Base-by-base conservation (phyloP, 1,284 basidiomycete species). In the Leccinum angustisporum region DNA sequence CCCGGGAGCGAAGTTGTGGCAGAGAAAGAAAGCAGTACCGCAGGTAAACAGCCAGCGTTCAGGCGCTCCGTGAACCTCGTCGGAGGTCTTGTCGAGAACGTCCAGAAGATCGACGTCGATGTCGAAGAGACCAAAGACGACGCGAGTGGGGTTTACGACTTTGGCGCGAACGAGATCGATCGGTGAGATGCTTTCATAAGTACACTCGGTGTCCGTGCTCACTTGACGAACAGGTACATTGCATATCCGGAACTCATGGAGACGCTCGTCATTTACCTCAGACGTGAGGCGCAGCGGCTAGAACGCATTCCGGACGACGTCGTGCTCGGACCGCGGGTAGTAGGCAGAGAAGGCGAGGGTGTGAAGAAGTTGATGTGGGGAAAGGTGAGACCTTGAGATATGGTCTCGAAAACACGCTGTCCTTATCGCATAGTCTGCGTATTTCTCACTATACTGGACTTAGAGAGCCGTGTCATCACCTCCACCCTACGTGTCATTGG, bases 221-320 rank as follows among this genome's bases (percentile, higher is more conserved):
- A 62, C 14, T 10, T 5, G 77, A 21, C 6, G 33, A 81, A 83
- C 70, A 86, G 87, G 68, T 91, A 93, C 67, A 78, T 94, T 16
- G 76, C 81, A 63, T 93, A 95, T 69, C 88, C 92, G 0, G 85
- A 89, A 72, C 81, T 91, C 50, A 88, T 98, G 81, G 83, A 88
- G 55, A 80, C 83, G 48, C 77, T 97, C 18, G 88, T 92, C n/a
- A 78, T 76, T 52, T 97, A 95, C 69, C 78, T 95, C 34, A 80
- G 95, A 59, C 80, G 86, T 65, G 96, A 98, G 78, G 77, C 93
- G 38, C 78, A 79, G 40, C 77, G 95, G 52, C 77, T 98, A 27
- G 91, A 95, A 69, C 71, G 72, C 31, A 72, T 97, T 36, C 80
- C 82, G 27, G 94, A 98, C 70, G 82, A 86, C 58, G 82, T 83